Conservation (phyloP, 2,329 filamentous ascomycete genomes). For the Biscogniauxia marginata region DNA sequence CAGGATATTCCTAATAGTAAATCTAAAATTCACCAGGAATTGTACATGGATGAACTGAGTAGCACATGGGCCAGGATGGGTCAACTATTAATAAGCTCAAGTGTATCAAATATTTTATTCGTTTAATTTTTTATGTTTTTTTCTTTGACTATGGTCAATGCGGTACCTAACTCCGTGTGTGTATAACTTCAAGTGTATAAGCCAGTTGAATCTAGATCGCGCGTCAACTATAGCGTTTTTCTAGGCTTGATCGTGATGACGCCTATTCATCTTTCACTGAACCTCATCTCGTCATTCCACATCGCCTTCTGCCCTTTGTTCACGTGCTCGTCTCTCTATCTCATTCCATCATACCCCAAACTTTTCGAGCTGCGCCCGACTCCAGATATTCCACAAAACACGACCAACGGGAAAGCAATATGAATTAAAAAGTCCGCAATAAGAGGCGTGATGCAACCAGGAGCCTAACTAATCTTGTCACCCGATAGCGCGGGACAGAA, state of each 20-base stretch:
- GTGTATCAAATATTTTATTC: background rate
- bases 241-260: conserved; percentile 12
- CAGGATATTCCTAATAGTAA: no score
- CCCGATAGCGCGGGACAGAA: conserved; percentile 16
- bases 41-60: no score
- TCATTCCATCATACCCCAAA: conserved; percentile 18
- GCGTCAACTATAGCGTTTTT: conserved; percentile 5
- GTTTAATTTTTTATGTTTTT: background rate
- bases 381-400: conserved; percentile 5
- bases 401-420: conserved; percentile 4
- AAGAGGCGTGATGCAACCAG: conserved; percentile 10
- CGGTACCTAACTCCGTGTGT: conserved; percentile 14
- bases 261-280: conserved; percentile 7
- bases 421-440: conserved; percentile 16
- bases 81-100: background rate
- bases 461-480: conserved; percentile 2
- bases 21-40: no score
- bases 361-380: background rate
- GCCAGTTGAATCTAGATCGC: conserved; percentile 6
- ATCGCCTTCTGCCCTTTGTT: conserved; percentile 7
- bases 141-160: conserved; percentile 10
- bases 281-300: conserved; percentile 13
- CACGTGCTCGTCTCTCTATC: conserved; percentile 21
- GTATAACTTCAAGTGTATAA: conserved; percentile 14
- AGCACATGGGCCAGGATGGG: no score